Conservation (phyloP, 306 rosid genomes). For the Medicago arabica region DNA sequence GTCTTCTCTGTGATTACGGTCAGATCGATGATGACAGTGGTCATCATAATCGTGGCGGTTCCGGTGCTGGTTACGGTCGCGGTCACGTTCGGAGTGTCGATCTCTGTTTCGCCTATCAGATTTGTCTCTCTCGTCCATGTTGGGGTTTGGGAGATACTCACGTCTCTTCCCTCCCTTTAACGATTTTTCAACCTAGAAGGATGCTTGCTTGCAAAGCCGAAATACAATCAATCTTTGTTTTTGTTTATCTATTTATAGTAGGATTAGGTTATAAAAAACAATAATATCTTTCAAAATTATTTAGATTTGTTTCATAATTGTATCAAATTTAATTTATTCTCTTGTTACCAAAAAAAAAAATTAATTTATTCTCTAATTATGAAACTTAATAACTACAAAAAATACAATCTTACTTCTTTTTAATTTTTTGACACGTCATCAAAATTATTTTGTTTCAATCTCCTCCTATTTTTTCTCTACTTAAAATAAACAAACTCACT, state of each 20-base stretch:
- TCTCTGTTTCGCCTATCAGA: slow-evolving; percentile 61
- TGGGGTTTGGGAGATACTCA: slow-evolving; percentile 51
- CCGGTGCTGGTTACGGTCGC: slow-evolving; percentile 51
- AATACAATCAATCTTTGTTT: neutral
- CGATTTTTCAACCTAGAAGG: neutral
- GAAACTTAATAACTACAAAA: neutral
- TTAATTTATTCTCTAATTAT: too few species aligned
- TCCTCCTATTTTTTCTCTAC: too few species aligned
- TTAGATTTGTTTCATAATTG: neutral
- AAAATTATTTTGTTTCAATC: too few species aligned
- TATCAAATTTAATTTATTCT: neutral
- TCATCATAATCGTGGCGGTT: slow-evolving; percentile 63
- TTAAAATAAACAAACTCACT: too few species aligned
- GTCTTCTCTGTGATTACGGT: slow-evolving; percentile 56
- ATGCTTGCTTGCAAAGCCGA: neutral
- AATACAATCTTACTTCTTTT: too few species aligned
- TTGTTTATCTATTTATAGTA: neutral
- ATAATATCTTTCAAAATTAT: neutral
- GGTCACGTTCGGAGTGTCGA: slow-evolving; percentile 46
- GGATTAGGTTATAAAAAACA: neutral
- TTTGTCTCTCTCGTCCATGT: too few species aligned
- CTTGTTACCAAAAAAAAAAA: too few species aligned
- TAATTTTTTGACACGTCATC: too few species aligned
- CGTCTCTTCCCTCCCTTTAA: neutral
- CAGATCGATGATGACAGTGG: slow-evolving; percentile 64